Base-by-base conservation (phyloP, 2,329 filamentous ascomycete species). In the Colletotrichum melonis region DNA sequence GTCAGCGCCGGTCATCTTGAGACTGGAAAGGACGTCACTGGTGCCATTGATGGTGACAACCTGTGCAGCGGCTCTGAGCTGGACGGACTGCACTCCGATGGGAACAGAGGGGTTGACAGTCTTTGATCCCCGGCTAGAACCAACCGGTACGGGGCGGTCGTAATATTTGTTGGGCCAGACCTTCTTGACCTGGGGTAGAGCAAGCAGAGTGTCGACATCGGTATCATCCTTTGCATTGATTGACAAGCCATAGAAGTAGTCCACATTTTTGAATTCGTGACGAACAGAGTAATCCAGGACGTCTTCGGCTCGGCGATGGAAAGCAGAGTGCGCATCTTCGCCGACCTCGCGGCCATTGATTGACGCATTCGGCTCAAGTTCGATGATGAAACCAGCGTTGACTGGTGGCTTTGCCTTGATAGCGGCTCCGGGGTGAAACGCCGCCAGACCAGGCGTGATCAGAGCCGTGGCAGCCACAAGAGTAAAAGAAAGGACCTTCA, bases 1-100 rank as follows among this genome's bases (percentile, higher is more conserved):
- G 38, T 83, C 80, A 9, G 84, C 83, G 3, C 83, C 82, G 4
- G 83, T 85, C 58, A 72, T 72, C 49, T 55, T 72, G 30, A 72
- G n/a, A 30, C 65, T 69, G 8, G 69, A 69, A 1, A 59, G 38
- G 5, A 72, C 58, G 16, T 72, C 69, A 30, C 69, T 72, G 12
- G 65, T 72, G 12, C 69, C 65, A 12, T 63, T 72, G 52, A 72
- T 67, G 14, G 49, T 56, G 5, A 59, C 65, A 59, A 72, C 65
- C 30, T 69, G 14, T 4, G 66, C 69, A 9, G 54, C 38, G 3
- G 58, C 65, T 49, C 65, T 49, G 42, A 52, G 12, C 5, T 59
- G 58, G 22, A 67, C 22, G 2, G 69, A 57, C n/a, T 62, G 32
- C 2, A 67, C 49, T 28, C 69, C 56, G 46, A 67, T 9, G 5